Conservation (phyloP, 768 basidiomycete genomes). For the Tricholoma saponaceum region DNA sequence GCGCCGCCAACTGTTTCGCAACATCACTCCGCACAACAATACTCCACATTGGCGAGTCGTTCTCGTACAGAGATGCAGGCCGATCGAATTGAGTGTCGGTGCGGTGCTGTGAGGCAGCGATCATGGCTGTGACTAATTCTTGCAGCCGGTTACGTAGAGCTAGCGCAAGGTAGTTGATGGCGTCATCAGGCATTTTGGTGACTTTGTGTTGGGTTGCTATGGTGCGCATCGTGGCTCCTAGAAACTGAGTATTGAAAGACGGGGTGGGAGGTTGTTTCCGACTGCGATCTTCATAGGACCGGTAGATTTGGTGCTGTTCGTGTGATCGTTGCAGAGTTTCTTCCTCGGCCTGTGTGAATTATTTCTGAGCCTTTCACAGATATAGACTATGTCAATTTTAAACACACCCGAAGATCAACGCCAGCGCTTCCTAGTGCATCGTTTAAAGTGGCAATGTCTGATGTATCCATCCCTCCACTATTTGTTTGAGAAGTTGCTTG, state of each 20-base stretch:
- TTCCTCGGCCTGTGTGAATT: conserved; percentile 67
- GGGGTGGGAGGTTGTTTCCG: conserved; percentile 71
- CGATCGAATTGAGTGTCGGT: conserved; percentile 68
- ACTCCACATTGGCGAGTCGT: conserved; percentile 78
- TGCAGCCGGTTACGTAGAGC: conserved; percentile 74
- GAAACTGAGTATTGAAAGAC: conserved; percentile 61
- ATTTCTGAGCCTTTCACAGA: conserved; percentile 1
- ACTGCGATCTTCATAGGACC: conserved; percentile 72
- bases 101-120: conserved; percentile 64
- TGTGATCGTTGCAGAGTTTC: conserved; percentile 69
- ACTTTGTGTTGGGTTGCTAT: conserved; percentile 69
- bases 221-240: conserved; percentile 64
- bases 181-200: conserved; percentile 61
- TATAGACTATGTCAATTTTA: not conserved
- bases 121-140: conserved; percentile 64
- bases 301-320: conserved; percentile 58
- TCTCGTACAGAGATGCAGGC: conserved; percentile 60
- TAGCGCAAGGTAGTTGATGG: conserved; percentile 74
- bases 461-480: conserved; percentile 46
- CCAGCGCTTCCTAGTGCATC: conserved; percentile 86
- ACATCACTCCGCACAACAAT: conserved; percentile 75
- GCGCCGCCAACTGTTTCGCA: conserved; percentile 66
- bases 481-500: conserved; percentile 13
- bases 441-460: conserved; percentile 75
- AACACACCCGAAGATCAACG: conserved; percentile 72